These are phyloP conservation scores for Cercospora zeae-maydis DNA, from an alignment of 2,329 filamentous ascomycete genomes.

Conservation along the genomic window DNA sequence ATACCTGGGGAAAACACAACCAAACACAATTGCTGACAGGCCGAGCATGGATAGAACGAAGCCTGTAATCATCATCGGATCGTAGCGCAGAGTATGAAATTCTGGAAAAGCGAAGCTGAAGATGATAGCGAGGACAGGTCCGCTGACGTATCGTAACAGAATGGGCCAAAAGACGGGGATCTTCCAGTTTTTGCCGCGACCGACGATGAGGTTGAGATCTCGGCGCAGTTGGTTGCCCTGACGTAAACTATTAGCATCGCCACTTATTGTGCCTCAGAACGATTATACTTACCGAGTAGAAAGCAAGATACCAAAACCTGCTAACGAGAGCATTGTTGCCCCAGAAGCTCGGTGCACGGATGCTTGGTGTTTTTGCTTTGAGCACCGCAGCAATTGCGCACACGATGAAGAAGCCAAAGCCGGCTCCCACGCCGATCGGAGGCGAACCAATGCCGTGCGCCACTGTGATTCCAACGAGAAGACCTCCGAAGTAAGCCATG, in stretches of 20 bases:
- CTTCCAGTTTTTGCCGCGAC: conserved; percentile 54
- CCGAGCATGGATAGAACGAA: conserved; percentile 50
- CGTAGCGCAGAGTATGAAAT: conserved; percentile 49
- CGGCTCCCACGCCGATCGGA: conserved; percentile 38
- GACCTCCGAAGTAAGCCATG: conserved; percentile 52
- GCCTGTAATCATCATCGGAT: conserved; percentile 51
- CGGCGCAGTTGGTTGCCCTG: conserved; percentile 53
- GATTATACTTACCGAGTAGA: conserved; percentile 53
- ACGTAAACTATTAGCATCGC: neutral
- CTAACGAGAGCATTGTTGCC: conserved; percentile 20
- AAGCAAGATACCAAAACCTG: conserved; percentile 52
- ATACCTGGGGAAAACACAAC: conserved; percentile 47
- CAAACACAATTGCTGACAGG: conserved; percentile 48
- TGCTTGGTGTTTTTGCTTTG: conserved; percentile 43
- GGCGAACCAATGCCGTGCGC: conserved; percentile 41
- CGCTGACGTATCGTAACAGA: conserved; percentile 51
- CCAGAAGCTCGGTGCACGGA: conserved; percentile 43
- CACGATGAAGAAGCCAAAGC: conserved; percentile 52
- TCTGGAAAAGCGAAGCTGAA: conserved; percentile 52
- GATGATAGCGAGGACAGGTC: conserved; percentile 51
- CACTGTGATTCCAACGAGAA: conserved; percentile 51
- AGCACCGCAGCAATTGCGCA: conserved; percentile 41
- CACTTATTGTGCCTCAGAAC: neutral
- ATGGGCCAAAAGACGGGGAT: conserved; percentile 53
- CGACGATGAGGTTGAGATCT: conserved; percentile 55